A percentile compares a stretch with the other conserved stretches of the same genome.
Conservation (phyloP, 768 basidiomycete species). For the Pisolithus sp. region DNA sequence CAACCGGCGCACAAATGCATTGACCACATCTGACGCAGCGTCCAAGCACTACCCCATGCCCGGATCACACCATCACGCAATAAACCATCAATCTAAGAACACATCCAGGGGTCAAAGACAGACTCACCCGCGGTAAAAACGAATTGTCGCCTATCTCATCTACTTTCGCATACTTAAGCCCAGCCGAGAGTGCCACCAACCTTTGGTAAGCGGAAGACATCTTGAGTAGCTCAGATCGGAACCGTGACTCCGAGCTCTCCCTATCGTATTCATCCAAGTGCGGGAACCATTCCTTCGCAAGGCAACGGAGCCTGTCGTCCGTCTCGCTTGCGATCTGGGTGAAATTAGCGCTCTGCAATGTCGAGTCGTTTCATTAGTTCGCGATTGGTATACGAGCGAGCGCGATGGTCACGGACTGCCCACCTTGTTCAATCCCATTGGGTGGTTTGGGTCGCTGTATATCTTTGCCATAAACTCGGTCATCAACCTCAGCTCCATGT, state of each 20-base stretch:
- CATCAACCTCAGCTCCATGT: conserved; percentile 63
- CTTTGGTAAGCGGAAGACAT: conserved; percentile 64
- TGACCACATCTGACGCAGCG: conserved; percentile 62
- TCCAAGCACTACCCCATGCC: conserved; percentile 45
- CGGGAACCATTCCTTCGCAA: conserved; percentile 53
- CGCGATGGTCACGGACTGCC: not conserved
- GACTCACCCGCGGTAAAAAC: conserved; percentile 57
- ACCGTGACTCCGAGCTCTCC: conserved; percentile 47
- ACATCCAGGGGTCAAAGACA: not conserved
- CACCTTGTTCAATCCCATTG: conserved; percentile 73
- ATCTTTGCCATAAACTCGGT: conserved; percentile 55
- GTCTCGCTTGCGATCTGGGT: conserved; percentile 57
- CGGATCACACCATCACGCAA: not conserved
- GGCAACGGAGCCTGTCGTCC: conserved; percentile 59
- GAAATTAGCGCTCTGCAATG: conserved; percentile 53
- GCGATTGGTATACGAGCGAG: not conserved
- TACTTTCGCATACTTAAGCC: conserved; percentile 69
- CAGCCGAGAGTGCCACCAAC: conserved; percentile 64
- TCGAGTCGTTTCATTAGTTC: not conserved
- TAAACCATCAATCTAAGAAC: not conserved
- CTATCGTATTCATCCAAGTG: conserved; percentile 45
- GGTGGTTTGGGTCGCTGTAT: conserved; percentile 67
- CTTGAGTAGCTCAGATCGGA: conserved; percentile 55
- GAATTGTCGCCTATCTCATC: conserved; percentile 52
- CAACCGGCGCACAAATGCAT: conserved; percentile 52